Evolutionary conservation across 108 stramenopile species (phyloP).

Genomic region (Skeletonema grethae): DNA sequence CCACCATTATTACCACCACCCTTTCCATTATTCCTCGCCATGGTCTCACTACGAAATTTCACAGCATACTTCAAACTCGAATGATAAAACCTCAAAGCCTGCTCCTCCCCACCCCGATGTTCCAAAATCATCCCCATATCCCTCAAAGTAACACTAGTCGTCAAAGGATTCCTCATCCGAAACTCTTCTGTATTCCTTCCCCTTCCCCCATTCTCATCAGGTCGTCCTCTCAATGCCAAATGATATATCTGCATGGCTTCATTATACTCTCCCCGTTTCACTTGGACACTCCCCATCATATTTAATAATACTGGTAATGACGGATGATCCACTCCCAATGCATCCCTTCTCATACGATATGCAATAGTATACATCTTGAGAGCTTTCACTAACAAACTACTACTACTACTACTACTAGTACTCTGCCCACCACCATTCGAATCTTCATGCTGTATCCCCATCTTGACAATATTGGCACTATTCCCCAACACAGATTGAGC

Average conservation of each 20-base stretch:
- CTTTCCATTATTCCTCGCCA: not conserved
- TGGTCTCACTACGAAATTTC: slow-evolving; percentile 1
- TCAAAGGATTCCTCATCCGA: slow-evolving; percentile 38
- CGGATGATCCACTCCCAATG: slow-evolving; percentile 69
- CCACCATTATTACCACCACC: not conserved
- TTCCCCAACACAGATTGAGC: slow-evolving; percentile 63
- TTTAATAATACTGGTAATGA: slow-evolving; percentile 75
- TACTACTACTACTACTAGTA: too few relatives aligned
- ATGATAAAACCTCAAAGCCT: slow-evolving; percentile 78
- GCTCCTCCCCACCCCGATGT: slow-evolving; percentile 61
- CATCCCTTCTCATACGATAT: slow-evolving; percentile 82
- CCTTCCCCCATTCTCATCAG: slow-evolving; percentile 31
- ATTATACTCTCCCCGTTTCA: slow-evolving; percentile 69
- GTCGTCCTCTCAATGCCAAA: slow-evolving; percentile 61
- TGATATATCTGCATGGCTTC: slow-evolving; percentile 86
- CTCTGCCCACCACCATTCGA: too few relatives aligned
- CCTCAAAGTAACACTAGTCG: slow-evolving; percentile 72
- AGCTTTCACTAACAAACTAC: slow-evolving; percentile 57
- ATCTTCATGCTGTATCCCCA: slow-evolving; percentile 83
- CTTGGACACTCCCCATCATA: slow-evolving; percentile 82
- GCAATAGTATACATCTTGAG: slow-evolving; percentile 88
- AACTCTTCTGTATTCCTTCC: slow-evolving; percentile 11
- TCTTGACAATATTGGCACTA: slow-evolving; percentile 80
- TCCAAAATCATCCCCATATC: slow-evolving; percentile 88
- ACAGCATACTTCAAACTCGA: slow-evolving; percentile 77